Evolutionary conservation across 306 rosid genomes (phyloP).

Genomic region (Oxytropis ochrocephala): DNA sequence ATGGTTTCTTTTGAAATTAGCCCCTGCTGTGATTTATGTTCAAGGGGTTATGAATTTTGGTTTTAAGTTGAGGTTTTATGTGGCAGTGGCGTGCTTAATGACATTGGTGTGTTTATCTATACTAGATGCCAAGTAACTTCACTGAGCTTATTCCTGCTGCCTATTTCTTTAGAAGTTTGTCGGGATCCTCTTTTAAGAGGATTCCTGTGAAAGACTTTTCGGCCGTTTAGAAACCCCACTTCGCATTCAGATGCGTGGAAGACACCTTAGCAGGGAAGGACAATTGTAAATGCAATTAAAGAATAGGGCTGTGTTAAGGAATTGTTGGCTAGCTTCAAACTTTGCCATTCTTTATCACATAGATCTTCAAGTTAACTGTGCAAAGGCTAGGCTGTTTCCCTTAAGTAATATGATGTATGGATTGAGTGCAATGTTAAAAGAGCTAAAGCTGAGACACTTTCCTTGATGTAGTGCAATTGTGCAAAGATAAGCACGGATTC

Average conservation of each 20-base stretch:
- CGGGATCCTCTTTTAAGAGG: background rate
- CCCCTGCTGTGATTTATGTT: background rate
- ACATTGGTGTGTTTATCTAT: background rate
- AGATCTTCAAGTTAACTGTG: background rate
- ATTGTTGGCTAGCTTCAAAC: background rate
- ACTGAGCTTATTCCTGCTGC: conserved; percentile 10
- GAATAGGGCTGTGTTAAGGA: conserved; percentile 4
- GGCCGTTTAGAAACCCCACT: background rate
- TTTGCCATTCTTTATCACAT: background rate
- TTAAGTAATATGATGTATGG: background rate
- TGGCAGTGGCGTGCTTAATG: background rate
- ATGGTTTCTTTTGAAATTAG: background rate
- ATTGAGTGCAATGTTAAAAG: background rate
- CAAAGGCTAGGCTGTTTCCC: background rate
- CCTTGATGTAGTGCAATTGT: background rate
- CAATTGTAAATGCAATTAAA: background rate
- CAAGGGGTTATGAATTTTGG: background rate
- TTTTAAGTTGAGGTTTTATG: background rate
- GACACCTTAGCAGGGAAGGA: background rate
- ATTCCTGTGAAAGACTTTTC: background rate
- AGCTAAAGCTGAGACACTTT: background rate
- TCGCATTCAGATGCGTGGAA: background rate
- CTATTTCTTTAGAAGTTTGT: background rate
- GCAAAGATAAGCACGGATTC: background rate
- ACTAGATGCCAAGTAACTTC: background rate